Evolutionary conservation across 164 flowering plant genomes (phyloP).

Genomic region (Warburgia ugandensis): DNA sequence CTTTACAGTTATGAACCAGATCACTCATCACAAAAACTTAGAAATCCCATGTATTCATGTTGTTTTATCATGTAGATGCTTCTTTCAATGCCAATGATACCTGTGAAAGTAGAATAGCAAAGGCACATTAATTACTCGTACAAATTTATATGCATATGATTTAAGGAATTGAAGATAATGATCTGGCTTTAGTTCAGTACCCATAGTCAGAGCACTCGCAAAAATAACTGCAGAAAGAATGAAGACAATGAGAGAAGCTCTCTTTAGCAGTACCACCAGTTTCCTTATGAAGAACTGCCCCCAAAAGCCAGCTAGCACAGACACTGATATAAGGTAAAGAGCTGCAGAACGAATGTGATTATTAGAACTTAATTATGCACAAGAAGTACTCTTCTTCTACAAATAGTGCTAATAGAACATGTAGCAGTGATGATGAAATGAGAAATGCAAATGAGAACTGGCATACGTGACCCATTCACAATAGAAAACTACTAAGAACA

Average conservation of each 20-base stretch:
- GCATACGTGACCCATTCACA: no score
- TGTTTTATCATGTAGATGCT: constrained; percentile 62
- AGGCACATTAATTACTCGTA: no score
- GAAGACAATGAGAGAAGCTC: constrained; percentile 84
- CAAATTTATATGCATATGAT: no score
- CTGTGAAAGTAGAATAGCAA: no score
- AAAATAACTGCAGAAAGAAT: constrained; percentile 86
- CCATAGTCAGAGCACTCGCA: constrained; percentile 93
- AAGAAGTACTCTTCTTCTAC: no score
- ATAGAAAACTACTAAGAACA: no score
- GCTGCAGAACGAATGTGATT: no score
- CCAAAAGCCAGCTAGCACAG: constrained; percentile 22
- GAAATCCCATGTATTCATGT: constrained; percentile 93
- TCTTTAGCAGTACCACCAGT: constrained; percentile 43
- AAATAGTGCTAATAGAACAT: no score
- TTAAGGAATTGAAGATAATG: no score
- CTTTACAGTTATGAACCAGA: constrained; percentile 5
- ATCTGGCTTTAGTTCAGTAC: constrained; percentile 25
- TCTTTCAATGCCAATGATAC: constrained; percentile 48
- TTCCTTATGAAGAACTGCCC: constrained; percentile 72
- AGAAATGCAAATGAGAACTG: no score
- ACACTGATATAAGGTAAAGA: constrained; percentile 17
- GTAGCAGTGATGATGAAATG: no score
- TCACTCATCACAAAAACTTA: constrained; percentile 56
- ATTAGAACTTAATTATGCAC: no score